Evolutionary conservation across 345 rosid genomes (phyloP).

Genomic region (Alliaria petiolata): DNA sequence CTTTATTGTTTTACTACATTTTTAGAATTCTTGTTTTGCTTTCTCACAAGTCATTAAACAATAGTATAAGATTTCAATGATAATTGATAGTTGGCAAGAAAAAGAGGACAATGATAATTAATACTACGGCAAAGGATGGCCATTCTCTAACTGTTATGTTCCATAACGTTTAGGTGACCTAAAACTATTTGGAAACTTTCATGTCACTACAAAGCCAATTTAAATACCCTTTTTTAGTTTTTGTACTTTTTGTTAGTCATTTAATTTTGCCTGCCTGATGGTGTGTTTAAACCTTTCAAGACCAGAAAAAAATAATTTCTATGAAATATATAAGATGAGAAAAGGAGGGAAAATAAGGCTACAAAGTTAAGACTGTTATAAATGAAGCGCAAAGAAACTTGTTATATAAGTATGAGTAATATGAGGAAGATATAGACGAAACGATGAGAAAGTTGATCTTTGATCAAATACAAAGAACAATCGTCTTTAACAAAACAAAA

Average conservation of each 20-base stretch:
- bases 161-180: conserved; percentile 22
- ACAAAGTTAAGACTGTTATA: neutral
- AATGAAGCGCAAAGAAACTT: neutral
- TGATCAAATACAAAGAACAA: no score
- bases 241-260: neutral
- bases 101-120: neutral
- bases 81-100: neutral
- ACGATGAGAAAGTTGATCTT: no score
- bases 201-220: neutral
- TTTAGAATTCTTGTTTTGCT: neutral
- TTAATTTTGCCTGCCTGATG: neutral
- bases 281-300: no score
- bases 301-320: neutral
- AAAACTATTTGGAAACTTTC: conserved; percentile 6
- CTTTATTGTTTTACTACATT: neutral
- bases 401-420: no score
- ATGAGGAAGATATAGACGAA: neutral
- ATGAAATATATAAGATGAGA: neutral
- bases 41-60: neutral
- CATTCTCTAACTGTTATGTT: conserved; percentile 5
- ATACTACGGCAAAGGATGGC: conserved; percentile 1
- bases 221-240: neutral
- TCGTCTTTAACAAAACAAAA: no score
- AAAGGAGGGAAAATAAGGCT: neutral
- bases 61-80: neutral